Evolutionary conservation across 768 basidiomycete species (phyloP), one percentile per base, ranked within the genome.

Genomic region (Mycena polygramma): DNA sequence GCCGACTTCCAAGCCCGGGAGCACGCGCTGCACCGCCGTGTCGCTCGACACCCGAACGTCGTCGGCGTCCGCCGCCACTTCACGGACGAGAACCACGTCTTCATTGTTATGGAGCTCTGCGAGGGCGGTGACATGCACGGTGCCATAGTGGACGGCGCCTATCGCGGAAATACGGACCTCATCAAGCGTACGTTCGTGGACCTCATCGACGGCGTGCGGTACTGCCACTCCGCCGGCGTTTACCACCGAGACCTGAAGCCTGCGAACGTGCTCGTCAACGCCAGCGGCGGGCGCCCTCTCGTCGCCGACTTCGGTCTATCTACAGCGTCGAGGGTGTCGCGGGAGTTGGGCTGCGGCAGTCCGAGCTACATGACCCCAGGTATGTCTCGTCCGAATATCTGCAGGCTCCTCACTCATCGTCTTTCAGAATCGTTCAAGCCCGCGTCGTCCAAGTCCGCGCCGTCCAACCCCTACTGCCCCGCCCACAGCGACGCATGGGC

Each of bases 261-360:
- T 0, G 90, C 90, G 75, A 89, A 85, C 76, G 76, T 89, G 35
- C 74, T 90, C 45, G 84, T 84, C 70, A 78, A 30, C 76, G 81
- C 73, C 78, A 84, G 55, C 35, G 85, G 88, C 19, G 69, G 77
- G 58, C 76, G 73, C 61, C 79, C 88, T 37, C 81, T 79, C 65
- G 77, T 90, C 55, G 85, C 87, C 7, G 89, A 90, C 76, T 91
- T 90, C 80, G 90, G 90, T 6, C 78, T 90, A 14, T 78, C 79
- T 10, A 69, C 71, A 14, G 20, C 24, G n/a, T 52, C 52, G 4
- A 49, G 10, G 46, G 30, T 63, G 3, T 71, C 70, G 39, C 36
- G 22, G 11, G 77, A 30, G 30, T 30, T 79, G 35, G 78, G 79
- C 2, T 80, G 79, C 17, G 86, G 86, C 0, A 85, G 78, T 17